These are phyloP conservation scores for Trichosporon sp. DNA, from an alignment of 1,284 basidiomycete genomes.

Conservation along the genomic window DNA sequence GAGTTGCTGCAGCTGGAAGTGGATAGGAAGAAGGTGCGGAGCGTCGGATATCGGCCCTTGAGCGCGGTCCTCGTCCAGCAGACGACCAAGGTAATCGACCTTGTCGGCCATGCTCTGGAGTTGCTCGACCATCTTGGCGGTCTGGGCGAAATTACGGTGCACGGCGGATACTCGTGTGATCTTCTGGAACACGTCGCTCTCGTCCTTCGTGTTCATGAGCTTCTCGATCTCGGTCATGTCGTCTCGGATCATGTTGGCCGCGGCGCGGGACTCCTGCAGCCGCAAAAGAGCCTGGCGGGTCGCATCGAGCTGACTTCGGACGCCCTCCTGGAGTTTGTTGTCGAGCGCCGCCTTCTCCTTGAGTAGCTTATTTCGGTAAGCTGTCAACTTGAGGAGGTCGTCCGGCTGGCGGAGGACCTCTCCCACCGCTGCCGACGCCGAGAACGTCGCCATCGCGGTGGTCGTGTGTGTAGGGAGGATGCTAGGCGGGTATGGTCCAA, in stretches of 20 bases:
- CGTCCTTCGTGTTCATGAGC: slow-evolving; percentile 51
- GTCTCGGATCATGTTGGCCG: slow-evolving; percentile 82
- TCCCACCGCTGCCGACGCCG: slow-evolving; percentile 36
- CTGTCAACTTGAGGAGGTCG: slow-evolving; percentile 81
- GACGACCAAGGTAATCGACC: slow-evolving; percentile 68
- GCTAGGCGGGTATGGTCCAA: slow-evolving; percentile 9
- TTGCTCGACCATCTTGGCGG: slow-evolving; percentile 90
- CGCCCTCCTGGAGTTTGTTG: slow-evolving; percentile 81
- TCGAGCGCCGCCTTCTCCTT: slow-evolving; percentile 97
- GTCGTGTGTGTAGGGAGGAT: slow-evolving; percentile 11
- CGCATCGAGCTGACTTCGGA: slow-evolving; percentile 87
- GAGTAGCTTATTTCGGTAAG: slow-evolving; percentile 87
- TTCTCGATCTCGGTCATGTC: slow-evolving; percentile 85
- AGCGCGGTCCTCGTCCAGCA: slow-evolving; percentile 66
- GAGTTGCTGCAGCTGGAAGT: slow-evolving; percentile 81
- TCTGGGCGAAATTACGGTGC: slow-evolving; percentile 90
- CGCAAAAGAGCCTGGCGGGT: slow-evolving; percentile 84
- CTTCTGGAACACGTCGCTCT: slow-evolving; percentile 66
- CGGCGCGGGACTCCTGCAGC: slow-evolving; percentile 71
- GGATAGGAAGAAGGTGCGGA: slow-evolving; percentile 80
- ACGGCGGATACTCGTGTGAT: slow-evolving; percentile 90
- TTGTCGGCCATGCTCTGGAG: slow-evolving; percentile 81
- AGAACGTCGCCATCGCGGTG: slow-evolving; percentile 29
- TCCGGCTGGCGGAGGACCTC: slow-evolving; percentile 88
- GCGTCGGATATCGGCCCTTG: slow-evolving; percentile 70